Evolutionary conservation across 805 yeast species (phyloP), one percentile per base, ranked within the genome.

Genomic region (Lipomyces yamanashiensis): DNA sequence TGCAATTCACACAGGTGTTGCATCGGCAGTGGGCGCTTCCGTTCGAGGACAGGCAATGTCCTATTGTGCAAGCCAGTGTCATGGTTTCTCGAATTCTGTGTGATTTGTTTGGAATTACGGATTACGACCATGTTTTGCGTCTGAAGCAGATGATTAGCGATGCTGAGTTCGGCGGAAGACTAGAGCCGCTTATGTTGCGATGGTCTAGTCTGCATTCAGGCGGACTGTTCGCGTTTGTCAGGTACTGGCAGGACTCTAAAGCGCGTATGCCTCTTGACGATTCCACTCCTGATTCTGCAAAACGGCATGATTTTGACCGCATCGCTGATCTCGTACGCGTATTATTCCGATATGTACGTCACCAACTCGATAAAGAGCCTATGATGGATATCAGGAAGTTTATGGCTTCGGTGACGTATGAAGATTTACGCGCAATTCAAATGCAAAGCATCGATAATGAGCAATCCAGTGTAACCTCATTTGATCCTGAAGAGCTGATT

Each of bases 141-240:
- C 23, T 33, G 19, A 28, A 47, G 55, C 50, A 37, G 17, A 7
- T 17, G 23, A 17, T 28, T 1, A 17, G 28, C 39, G 45, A 34
- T 6, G 62, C 48, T 2, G 50, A 23, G 2, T 21, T 47, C 1
- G 48, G 41, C 1, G 43, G 52, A 10, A 15, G 47, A 17, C 47
- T 59, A 15, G 53, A 58, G 33, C 64, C 66, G 19, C 34, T 62
- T 10, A 44, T 60, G n/a, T 48, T 63, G 17, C 54, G 36, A 4
- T 63, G 67, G 67, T 55, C 59, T 3, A 52, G 61, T 40, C 34
- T 63, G n/a, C 65, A 63, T 58, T 23, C 58, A 15, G 61, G 39
- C 3, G 61, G 64, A 6, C 17, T 61, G 12, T 28, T 45, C 19
- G 44, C 56, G n/a, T 63, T 63, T 50, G 48, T 55, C 8, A 41